Conservation (phyloP, 305 asterid species). For the Lippia alba region DNA sequence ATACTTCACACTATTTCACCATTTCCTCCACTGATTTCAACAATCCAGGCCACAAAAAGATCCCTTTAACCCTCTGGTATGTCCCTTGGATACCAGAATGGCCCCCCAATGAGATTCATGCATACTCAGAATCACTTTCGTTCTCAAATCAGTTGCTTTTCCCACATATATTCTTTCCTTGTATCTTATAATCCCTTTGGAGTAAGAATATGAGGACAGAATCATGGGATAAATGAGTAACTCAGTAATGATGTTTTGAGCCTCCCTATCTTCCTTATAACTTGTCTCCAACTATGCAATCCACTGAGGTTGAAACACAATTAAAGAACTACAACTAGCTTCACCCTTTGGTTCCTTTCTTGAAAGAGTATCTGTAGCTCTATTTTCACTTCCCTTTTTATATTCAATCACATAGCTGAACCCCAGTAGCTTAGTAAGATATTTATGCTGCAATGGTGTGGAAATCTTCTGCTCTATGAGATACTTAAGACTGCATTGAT, state of each 20-base stretch:
- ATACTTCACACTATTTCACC: neutral
- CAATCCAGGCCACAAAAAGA: neutral
- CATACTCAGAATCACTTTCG: neutral
- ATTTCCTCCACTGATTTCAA: neutral
- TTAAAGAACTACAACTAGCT: neutral
- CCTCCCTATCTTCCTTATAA: no score
- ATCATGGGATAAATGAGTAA: no score
- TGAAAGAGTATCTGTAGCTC: neutral
- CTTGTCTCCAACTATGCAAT: neutral
- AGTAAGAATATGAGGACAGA: no score
- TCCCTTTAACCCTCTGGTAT: neutral
- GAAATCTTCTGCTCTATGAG: neutral
- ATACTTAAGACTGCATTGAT: neutral
- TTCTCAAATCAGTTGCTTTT: neutral
- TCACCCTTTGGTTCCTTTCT: neutral
- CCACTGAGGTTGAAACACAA: neutral
- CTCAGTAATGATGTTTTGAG: no score
- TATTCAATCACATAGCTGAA: neutral
- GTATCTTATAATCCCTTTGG: no score
- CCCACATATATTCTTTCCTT: neutral
- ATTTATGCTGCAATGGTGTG: neutral
- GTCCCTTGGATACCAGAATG: neutral
- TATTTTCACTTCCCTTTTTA: neutral
- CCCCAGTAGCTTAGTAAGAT: neutral
- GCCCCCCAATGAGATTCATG: neutral